These are phyloP conservation scores for Neocatenulostroma microsporum DNA, from an alignment of 2,329 filamentous ascomycete species.

Conservation along the genomic window DNA sequence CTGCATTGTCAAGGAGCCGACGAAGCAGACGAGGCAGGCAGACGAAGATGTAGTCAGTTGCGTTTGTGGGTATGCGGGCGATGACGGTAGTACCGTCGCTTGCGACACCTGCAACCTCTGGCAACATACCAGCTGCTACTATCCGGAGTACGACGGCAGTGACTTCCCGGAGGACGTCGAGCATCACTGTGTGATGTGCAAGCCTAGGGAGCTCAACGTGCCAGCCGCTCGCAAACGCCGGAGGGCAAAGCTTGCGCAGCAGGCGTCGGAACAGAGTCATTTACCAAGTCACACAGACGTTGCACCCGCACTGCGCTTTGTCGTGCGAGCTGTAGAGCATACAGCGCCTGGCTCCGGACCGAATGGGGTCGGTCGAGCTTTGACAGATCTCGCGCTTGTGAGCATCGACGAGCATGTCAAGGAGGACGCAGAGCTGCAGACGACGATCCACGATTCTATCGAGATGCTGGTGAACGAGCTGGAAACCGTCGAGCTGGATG, in stretches of 20 bases:
- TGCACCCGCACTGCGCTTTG: conserved; percentile 33
- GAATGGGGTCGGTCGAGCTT: conserved; percentile 4
- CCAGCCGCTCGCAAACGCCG: conserved; percentile 56
- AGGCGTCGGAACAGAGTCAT: conserved; percentile 1
- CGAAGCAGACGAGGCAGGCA: too few relatives aligned
- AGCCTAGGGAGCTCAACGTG: conserved; percentile 65
- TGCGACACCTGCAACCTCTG: conserved; percentile 94
- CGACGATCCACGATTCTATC: conserved; percentile 19
- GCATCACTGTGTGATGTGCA: conserved; percentile 84
- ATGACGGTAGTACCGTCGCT: conserved; percentile 94
- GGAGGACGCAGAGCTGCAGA: conserved; percentile 10
- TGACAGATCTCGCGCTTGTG: conserved; percentile 21
- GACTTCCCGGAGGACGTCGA: conserved; percentile 50
- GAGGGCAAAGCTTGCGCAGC: conserved; percentile 19
- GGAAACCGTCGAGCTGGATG: conserved; percentile 8
- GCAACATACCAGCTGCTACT: conserved; percentile 98
- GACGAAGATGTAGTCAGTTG: conserved; percentile 41
- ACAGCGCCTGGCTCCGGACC: conserved; percentile 1
- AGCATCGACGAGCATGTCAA: conserved; percentile 22
- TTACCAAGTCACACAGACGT: background rate
- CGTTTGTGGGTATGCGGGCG: conserved; percentile 85
- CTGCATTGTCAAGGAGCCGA: too few relatives aligned
- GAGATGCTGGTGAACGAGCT: conserved; percentile 15
- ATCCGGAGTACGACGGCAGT: conserved; percentile 59
- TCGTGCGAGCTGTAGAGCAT: conserved; percentile 48